These are phyloP conservation scores for Aaosphaeria pasadenensis DNA, from an alignment of 2,329 filamentous ascomycete genomes.

Conservation along the genomic window DNA sequence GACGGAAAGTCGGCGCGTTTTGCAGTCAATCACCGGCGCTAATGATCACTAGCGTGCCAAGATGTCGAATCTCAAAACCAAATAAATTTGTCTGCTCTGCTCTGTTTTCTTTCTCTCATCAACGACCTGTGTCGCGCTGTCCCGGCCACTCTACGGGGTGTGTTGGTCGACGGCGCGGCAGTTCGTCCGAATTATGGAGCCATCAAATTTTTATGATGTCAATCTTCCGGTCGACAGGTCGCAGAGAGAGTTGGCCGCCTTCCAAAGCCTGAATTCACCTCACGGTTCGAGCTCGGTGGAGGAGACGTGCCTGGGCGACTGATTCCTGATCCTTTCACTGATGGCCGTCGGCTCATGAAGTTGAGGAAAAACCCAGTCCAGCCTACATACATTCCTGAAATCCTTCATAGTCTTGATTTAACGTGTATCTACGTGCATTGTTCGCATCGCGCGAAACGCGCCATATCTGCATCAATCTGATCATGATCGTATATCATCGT, in stretches of 20 bases:
- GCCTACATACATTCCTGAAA: constrained; percentile 56
- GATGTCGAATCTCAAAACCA: constrained; percentile 12
- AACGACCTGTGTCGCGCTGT: constrained; percentile 82
- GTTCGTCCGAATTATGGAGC: constrained; percentile 74
- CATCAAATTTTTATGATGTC: constrained; percentile 75
- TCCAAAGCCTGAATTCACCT: constrained; percentile 50
- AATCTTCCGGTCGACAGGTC: constrained; percentile 94
- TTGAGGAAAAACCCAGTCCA: constrained; percentile 80
- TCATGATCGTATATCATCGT: neutral
- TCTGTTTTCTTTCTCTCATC: constrained; percentile 39
- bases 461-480: neutral
- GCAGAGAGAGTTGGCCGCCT: constrained; percentile 67
- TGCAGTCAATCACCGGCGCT: no score
- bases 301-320: constrained; percentile 32
- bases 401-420: no score
- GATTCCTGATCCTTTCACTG: constrained; percentile 66
- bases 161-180: constrained; percentile 79
- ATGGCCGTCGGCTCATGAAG: constrained; percentile 86
- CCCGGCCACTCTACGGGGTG: constrained; percentile 57
- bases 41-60: constrained; percentile 14
- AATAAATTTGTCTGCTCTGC: constrained; percentile 24
- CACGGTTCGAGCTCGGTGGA: constrained; percentile 38
- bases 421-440: no score
- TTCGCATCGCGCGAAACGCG: no score
- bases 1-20: no score